These are phyloP conservation scores for Nigrospora sphaerica DNA, from an alignment of 2,329 filamentous ascomycete species.

Conservation along the genomic window DNA sequence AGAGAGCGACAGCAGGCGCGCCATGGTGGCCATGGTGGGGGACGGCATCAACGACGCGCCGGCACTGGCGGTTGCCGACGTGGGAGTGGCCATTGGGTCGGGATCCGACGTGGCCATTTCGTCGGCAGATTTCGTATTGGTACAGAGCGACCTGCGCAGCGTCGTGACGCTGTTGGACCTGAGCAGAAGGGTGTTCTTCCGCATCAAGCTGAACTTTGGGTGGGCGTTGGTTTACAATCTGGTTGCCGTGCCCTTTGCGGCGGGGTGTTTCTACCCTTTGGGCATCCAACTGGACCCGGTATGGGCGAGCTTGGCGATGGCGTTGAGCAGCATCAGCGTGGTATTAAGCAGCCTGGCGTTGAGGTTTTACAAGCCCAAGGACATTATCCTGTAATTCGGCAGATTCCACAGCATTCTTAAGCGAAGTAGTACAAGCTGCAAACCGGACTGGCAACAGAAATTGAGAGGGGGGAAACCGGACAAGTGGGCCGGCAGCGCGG, in stretches of 20 bases:
- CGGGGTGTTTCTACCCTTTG: conserved; percentile 65
- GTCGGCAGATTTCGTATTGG: conserved; percentile 74
- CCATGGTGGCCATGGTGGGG: conserved; percentile 73
- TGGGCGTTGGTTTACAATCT: conserved; percentile 84
- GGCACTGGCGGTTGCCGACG: conserved; percentile 71
- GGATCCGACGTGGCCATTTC: conserved; percentile 81
- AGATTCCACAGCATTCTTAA: too few species aligned
- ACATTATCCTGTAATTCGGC: too few species aligned
- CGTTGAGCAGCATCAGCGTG: conserved; percentile 83
- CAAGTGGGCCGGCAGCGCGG: too few species aligned
- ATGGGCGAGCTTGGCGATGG: conserved; percentile 91
- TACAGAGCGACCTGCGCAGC: conserved; percentile 61
- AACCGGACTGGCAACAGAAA: too few species aligned
- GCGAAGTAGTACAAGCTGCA: too few species aligned
- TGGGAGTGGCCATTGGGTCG: conserved; percentile 76
- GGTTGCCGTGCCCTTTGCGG: conserved; percentile 70
- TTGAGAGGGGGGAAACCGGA: too few species aligned
- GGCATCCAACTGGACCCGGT: conserved; percentile 61
- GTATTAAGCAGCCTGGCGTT: conserved; percentile 74
- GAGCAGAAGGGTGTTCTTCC: conserved; percentile 63
- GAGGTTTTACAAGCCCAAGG: conserved; percentile 24
- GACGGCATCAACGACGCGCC: conserved; percentile 88
- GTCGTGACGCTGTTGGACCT: conserved; percentile 70
- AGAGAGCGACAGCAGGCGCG: conserved; percentile 20
- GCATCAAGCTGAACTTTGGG: conserved; percentile 77